Percentiles rank a stretch among this genome's conserved stretches.
These are phyloP conservation scores for Vaccinium vitisidaea DNA, from an alignment of 148 eudicot genomes.

Conservation along the genomic window DNA sequence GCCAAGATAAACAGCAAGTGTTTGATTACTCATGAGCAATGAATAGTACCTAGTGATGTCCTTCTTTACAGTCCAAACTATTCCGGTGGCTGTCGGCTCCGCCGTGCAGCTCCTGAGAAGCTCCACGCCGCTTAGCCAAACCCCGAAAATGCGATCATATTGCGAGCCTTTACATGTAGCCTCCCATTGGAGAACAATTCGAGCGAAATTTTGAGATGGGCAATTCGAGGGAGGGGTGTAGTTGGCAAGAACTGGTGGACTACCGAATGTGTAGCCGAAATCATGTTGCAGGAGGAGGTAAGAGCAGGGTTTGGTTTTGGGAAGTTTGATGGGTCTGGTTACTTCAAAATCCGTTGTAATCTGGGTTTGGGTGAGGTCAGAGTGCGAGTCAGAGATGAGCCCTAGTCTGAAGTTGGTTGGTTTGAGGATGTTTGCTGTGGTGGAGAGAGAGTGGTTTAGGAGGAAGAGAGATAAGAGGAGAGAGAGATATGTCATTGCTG, in stretches of 20 bases:
- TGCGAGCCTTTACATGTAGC: constrained; percentile 72
- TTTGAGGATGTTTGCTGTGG: constrained; percentile 34
- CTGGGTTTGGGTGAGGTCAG: too few species aligned
- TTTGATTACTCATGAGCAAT: constrained; percentile 49
- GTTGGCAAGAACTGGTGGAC: constrained; percentile 48
- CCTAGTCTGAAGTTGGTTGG: constrained; percentile 30
- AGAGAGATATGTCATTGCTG: constrained; percentile 17
- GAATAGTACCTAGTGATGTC: constrained; percentile 73
- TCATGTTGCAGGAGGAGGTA: constrained; percentile 58
- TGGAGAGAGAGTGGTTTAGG: constrained; percentile 24
- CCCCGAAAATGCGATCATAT: constrained; percentile 76
- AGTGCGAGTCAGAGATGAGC: constrained; percentile 16
- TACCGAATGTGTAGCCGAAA: constrained; percentile 62
- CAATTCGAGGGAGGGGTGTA: constrained; percentile 66
- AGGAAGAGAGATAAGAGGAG: constrained; percentile 26
- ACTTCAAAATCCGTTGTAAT: constrained; percentile 45
- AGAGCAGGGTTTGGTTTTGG: constrained; percentile 58
- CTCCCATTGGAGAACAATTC: constrained; percentile 61
- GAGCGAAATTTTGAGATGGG: constrained; percentile 36
- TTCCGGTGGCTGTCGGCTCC: constrained; percentile 69
- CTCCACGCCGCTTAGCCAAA: constrained; percentile 92
- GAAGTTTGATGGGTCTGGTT: constrained; percentile 52
- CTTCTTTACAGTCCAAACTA: constrained; percentile 71
- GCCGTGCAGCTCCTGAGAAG: constrained; percentile 92
- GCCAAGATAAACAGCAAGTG: constrained; percentile 72